These are phyloP conservation scores for Thermothielavioides terrestris DNA, from an alignment of 495 filamentous ascomycete species.

Conservation along the genomic window DNA sequence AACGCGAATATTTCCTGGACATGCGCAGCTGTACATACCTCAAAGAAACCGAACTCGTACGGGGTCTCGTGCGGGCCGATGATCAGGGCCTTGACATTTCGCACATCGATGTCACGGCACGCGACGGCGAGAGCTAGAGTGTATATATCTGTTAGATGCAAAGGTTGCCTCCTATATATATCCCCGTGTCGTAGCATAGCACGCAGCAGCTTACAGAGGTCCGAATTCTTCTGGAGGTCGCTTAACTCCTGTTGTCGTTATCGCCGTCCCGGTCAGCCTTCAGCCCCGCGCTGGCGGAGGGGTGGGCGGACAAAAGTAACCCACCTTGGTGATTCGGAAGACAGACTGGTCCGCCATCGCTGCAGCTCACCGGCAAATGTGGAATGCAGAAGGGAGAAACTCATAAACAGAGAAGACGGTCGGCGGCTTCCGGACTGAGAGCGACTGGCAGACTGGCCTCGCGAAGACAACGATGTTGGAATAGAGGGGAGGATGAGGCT, in stretches of 20 bases:
- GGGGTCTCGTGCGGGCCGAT: slow-evolving; percentile 91
- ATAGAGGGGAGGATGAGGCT: neutral
- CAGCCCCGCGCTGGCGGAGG: slow-evolving; percentile 18
- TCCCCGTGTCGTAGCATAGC: too few relatives aligned
- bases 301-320: slow-evolving; percentile 12
- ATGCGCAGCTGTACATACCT: slow-evolving; percentile 42
- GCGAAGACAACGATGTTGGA: neutral
- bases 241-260: slow-evolving; percentile 57
- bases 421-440: neutral
- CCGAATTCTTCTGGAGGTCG: slow-evolving; percentile 69
- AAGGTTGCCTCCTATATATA: too few relatives aligned
- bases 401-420: neutral
- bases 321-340: slow-evolving; percentile 74
- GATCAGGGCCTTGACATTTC: slow-evolving; percentile 80
- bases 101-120: slow-evolving; percentile 77
- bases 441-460: neutral
- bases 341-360: slow-evolving; percentile 76
- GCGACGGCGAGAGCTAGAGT: slow-evolving; percentile 70
- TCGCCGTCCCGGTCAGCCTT: slow-evolving; percentile 29
- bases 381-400: neutral
- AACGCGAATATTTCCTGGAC: too few relatives aligned
- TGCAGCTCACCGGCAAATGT: slow-evolving; percentile 10
- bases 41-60: slow-evolving; percentile 96
- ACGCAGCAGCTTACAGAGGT: slow-evolving; percentile 57
- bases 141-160: too few relatives aligned